phyloP scores from a whole-genome alignment of 352 stramenopile genomes.

The Labyrinthula sp. region DNA sequence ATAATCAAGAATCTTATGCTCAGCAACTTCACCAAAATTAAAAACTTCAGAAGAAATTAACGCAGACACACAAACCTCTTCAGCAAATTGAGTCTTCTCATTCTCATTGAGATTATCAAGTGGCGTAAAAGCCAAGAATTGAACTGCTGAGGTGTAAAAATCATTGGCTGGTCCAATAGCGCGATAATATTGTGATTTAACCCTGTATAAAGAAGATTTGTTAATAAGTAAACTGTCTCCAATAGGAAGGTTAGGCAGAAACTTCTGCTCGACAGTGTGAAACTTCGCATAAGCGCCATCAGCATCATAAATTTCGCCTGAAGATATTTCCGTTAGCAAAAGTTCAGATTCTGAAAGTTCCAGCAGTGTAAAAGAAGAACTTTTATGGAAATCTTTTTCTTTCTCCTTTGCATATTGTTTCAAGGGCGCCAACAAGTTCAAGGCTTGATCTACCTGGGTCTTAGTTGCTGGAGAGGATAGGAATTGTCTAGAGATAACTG shows the following conservation, averaged over 20 bases:
- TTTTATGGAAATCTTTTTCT: constrained; percentile 30
- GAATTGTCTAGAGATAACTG: constrained; percentile 47
- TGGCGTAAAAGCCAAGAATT: constrained; percentile 81
- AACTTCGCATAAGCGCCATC: no score
- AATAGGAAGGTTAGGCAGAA: constrained; percentile 46
- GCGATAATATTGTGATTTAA: constrained; percentile 75
- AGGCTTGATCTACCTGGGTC: constrained; percentile 37
- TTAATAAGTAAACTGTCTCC: constrained; percentile 59
- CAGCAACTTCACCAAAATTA: constrained; percentile 89
- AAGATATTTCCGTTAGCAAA: constrained; percentile 31
- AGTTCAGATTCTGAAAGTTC: constrained; percentile 33
- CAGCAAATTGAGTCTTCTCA: constrained; percentile 59
- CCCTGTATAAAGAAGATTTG: constrained; percentile 68
- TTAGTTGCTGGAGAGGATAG: constrained; percentile 10
- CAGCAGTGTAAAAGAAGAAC: constrained; percentile 36
- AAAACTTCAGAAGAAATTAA: constrained; percentile 87
- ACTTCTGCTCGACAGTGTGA: constrained; percentile 13
- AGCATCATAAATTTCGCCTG: constrained; percentile 8
- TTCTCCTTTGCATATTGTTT: constrained; percentile 44
- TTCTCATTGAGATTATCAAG: constrained; percentile 56
- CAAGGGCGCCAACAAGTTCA: constrained; percentile 42
- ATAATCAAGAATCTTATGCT: constrained; percentile 67
- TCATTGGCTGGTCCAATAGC: constrained; percentile 66
- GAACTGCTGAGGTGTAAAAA: constrained; percentile 85
- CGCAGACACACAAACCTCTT: constrained; percentile 79